Base-by-base conservation (phyloP, 352 stramenopile species). In the Pythium brachiatum region DNA sequence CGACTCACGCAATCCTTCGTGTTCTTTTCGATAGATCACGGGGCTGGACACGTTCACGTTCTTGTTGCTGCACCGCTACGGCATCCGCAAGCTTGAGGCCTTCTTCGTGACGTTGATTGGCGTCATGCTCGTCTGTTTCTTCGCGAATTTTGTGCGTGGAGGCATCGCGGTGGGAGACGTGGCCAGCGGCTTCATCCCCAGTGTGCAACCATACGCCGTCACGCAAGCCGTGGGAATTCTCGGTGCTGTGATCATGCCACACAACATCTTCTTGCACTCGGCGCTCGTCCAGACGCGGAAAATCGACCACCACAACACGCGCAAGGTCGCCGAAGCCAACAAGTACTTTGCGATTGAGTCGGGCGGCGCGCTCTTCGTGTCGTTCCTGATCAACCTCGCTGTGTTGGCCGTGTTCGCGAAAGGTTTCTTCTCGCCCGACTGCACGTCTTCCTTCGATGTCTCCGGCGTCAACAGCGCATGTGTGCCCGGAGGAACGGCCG, bases 291-390 rank as follows among this genome's bases (percentile, higher is more conserved):
- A 78, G 47, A 77, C 75, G 38, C 73, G 75, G 1, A 64, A 79
- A n/a, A 62, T 95, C 1, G 77, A 93, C 53, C 80, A 73, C 25
- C 60, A 70, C 7, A 78, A 93, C 65, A 48, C 29, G 7, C 77
- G 72, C 34, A 89, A 92, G 46, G 77, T 96, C 44, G 66, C 63
- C 20, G 82, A 97, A 62, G 91, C 91, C 8, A 97, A 96, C 76
- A 93, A 95, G 53, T 98, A 97, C 68, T 98, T 97, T 65, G 89
- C 89, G 1, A 96, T 98, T 53, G 96, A 99, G 69, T 82, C 92
- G 3, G 80, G 81, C 20, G 68, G 96, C 20, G 94, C 95, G 7
- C 81, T 99, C 11, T 73, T 98, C 4, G 84, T 99, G 48, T 96
- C 89, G 9, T 98, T 98, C 41, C 71, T 98, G 54, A 97, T 99